Base-by-base conservation (phyloP, 257 asterid species). In the Dorcoceras hygrometricum region DNA sequence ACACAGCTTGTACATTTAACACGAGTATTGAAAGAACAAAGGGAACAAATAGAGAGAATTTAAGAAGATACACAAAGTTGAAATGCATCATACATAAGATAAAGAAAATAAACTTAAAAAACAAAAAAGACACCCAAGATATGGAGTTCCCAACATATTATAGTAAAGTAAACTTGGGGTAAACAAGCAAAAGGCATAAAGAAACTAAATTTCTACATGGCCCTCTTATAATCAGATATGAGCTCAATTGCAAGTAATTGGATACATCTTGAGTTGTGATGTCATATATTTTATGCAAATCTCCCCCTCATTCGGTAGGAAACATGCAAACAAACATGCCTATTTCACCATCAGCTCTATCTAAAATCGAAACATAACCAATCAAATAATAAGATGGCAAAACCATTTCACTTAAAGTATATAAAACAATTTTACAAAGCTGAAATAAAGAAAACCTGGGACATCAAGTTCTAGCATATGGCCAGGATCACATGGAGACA, bases 401-500 rank as follows among this genome's bases (percentile, higher is more conserved):
- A 43, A 64, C 7, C 27, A 19, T 58, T 24, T 55, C 51, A 63
- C 29, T 66, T 36, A 8, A 70, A 22, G 36, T 3, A 29, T 1
- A 34, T 26, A 32, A 24, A 55, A 29, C 23, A 53, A 29, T 12
- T 60, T 23, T 16, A 31, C 11, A 54, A 27, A 19, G 14, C 24
- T 12, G 24, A 63, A 66, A 67, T 53, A 48, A 11, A 34, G 19
- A 66, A 50, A n/a, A 26, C 36, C 22, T 56, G 58, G 26, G 20
- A 24, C 59, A 55, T 31, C 56, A 63, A 19, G 20, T 12, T 63
- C 24, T n/a, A 58, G 61, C 28, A 69, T 32, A 20, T 14, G 51
- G 26, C 1, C 48, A 57, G 34, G 50, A 67, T 7, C 70, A 63
- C 34, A 51, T 27, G 22, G 62, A 66, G 25, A 46, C 67, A 63